These are phyloP conservation scores for Calendula officinalis DNA, from an alignment of 129 eudicot genomes.

Conservation along the genomic window DNA sequence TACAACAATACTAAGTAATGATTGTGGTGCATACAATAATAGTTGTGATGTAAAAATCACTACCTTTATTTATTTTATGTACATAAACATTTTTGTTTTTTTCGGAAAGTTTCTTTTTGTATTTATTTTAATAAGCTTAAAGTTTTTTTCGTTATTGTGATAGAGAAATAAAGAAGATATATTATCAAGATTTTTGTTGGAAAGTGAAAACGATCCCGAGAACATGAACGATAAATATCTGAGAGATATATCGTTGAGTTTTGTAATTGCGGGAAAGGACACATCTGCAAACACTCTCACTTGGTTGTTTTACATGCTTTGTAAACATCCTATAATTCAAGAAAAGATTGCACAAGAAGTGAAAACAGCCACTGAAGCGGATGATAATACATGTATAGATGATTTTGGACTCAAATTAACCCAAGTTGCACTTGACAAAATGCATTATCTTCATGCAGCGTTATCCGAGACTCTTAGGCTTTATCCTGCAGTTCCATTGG, in stretches of 20 bases:
- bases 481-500: conserved; percentile 10
- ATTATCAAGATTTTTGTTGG: neutral
- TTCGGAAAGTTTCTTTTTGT: too few species aligned
- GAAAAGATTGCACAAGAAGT: conserved; percentile 6
- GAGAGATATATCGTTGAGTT: conserved; percentile 3
- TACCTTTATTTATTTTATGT: too few species aligned
- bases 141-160: neutral
- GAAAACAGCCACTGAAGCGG: neutral
- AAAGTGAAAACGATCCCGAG: conserved; percentile 1
- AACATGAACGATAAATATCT: neutral
- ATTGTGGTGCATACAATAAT: too few species aligned
- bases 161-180: conserved; percentile 6
- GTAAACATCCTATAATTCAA: neutral
- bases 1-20: too few species aligned
- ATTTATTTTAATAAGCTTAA: too few species aligned
- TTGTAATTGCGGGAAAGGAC: conserved; percentile 11
- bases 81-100: too few species aligned
- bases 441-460: conserved; percentile 3
- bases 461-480: conserved; percentile 2
- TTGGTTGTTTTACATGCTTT: conserved; percentile 11
- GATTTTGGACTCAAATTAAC: neutral
- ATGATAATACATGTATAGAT: neutral
- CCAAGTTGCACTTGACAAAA: neutral
- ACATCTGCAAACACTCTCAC: conserved; percentile 8
- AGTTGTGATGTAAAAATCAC: too few species aligned